phyloP scores from a whole-genome alignment of 2,329 filamentous ascomycete species.

The Diaporthe nobilis region DNA sequence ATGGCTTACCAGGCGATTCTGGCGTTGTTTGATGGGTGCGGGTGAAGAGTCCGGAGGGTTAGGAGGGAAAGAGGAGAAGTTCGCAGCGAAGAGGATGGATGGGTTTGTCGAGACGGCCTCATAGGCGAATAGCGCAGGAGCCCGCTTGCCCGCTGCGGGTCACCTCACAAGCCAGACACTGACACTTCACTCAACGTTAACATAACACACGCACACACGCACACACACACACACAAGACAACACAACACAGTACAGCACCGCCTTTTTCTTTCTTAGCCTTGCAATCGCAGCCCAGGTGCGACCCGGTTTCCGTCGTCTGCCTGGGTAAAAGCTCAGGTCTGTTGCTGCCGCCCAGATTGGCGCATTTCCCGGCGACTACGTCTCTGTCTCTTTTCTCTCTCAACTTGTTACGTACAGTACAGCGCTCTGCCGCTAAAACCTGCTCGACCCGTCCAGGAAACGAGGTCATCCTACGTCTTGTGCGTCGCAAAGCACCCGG shows the following conservation, averaged over 20 bases:
- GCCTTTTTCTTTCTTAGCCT: slow-evolving; percentile 5
- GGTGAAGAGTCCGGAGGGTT: slow-evolving; percentile 49
- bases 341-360: slow-evolving; percentile 13
- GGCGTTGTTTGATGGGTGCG: slow-evolving; percentile 48
- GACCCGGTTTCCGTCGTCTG: background rate
- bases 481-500: slow-evolving; percentile 14
- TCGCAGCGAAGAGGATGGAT: slow-evolving; percentile 48
- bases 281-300: slow-evolving; percentile 2
- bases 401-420: slow-evolving; percentile 11
- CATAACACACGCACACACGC: slow-evolving; percentile 24
- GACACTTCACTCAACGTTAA: slow-evolving; percentile 37
- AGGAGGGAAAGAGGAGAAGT: slow-evolving; percentile 50
- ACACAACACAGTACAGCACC: background rate
- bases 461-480: slow-evolving; percentile 24
- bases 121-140: slow-evolving; percentile 44
- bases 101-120: slow-evolving; percentile 45
- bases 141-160: slow-evolving; percentile 43
- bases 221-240: slow-evolving; percentile 21
- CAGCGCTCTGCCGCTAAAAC: slow-evolving; percentile 11
- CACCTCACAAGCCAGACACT: slow-evolving; percentile 39
- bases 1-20: slow-evolving; percentile 47
- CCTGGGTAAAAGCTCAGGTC: slow-evolving; percentile 13
- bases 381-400: slow-evolving; percentile 5
- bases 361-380: slow-evolving; percentile 29
- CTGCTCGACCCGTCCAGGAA: background rate